These are phyloP conservation scores for Termitomyces sp. DNA, from an alignment of 1,284 basidiomycete species.

Conservation along the genomic window DNA sequence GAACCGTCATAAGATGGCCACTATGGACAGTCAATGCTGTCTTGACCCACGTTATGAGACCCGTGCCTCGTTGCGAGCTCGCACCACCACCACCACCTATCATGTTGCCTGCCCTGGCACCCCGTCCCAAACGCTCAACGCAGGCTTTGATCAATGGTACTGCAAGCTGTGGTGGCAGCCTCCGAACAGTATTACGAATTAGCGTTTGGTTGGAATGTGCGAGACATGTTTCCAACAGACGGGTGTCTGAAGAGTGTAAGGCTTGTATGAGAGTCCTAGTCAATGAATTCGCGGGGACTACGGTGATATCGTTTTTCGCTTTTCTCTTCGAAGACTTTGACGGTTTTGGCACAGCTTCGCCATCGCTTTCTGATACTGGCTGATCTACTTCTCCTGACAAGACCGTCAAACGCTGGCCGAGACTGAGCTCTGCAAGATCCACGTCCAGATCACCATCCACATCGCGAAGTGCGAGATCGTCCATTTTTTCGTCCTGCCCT, in stretches of 20 bases:
- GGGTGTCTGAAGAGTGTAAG: conserved; percentile 89
- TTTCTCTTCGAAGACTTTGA: conserved; percentile 27
- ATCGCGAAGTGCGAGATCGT: conserved; percentile 43
- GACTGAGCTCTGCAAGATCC: conserved; percentile 82
- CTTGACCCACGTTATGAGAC: conserved; percentile 86
- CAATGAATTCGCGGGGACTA: conserved; percentile 82
- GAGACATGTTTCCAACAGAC: conserved; percentile 85
- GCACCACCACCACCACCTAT: conserved; percentile 81
- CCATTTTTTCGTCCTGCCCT: conserved; percentile 54
- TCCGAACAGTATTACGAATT: conserved; percentile 85
- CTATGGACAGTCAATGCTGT: conserved; percentile 86
- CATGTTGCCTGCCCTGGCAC: conserved; percentile 64
- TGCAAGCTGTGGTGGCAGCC: conserved; percentile 86
- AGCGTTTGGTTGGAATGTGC: conserved; percentile 77
- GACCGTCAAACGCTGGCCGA: conserved; percentile 83
- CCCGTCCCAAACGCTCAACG: conserved; percentile 84
- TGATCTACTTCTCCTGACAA: conserved; percentile 44
- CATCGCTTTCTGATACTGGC: conserved; percentile 44
- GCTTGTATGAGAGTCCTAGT: conserved; percentile 96
- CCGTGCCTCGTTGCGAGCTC: conserved; percentile 81
- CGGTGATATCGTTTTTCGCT: conserved; percentile 30
- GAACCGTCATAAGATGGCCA: conserved; percentile 91
- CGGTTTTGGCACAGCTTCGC: conserved; percentile 26
- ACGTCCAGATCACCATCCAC: conserved; percentile 73
- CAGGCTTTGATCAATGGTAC: conserved; percentile 87